These are phyloP conservation scores for Pulicaria dysenterica DNA, from an alignment of 129 eudicot genomes.

Conservation along the genomic window DNA sequence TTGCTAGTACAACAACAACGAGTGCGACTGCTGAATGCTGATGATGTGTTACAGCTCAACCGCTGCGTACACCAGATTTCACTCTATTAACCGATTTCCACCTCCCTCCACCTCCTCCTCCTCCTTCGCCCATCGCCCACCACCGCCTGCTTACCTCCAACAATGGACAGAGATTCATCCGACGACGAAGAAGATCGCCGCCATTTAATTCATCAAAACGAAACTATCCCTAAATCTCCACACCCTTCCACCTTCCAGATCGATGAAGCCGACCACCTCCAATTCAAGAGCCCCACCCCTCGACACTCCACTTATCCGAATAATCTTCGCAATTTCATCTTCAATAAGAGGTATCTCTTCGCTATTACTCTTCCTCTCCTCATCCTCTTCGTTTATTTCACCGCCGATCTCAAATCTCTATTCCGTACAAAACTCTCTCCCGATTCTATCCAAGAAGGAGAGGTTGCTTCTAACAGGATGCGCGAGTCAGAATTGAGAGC, in stretches of 20 bases:
- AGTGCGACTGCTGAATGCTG: neutral
- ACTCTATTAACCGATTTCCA: neutral
- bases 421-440: constrained; percentile 46
- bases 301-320: neutral
- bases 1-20: no score
- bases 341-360: constrained; percentile 67
- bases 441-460: neutral
- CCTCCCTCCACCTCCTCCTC: neutral
- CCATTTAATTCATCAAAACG: constrained; percentile 50
- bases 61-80: constrained; percentile 13
- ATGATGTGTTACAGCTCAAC: constrained; percentile 16
- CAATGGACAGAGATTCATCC: constrained; percentile 56
- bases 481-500: constrained; percentile 78
- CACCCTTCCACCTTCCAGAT: constrained; percentile 58
- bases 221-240: constrained; percentile 30
- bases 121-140: neutral
- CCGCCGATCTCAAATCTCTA: constrained; percentile 53
- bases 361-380: constrained; percentile 59
- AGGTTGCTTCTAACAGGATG: constrained; percentile 44
- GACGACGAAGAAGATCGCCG: constrained; percentile 82
- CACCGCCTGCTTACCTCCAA: neutral
- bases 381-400: constrained; percentile 54
- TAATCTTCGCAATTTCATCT: constrained; percentile 6
- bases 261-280: constrained; percentile 37
- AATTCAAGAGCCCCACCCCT: constrained; percentile 3